A percentile compares a stretch with the other conserved stretches of the same genome.
Evolutionary conservation across 352 stramenopile genomes (phyloP).

Genomic region (Pythium brachiatum): DNA sequence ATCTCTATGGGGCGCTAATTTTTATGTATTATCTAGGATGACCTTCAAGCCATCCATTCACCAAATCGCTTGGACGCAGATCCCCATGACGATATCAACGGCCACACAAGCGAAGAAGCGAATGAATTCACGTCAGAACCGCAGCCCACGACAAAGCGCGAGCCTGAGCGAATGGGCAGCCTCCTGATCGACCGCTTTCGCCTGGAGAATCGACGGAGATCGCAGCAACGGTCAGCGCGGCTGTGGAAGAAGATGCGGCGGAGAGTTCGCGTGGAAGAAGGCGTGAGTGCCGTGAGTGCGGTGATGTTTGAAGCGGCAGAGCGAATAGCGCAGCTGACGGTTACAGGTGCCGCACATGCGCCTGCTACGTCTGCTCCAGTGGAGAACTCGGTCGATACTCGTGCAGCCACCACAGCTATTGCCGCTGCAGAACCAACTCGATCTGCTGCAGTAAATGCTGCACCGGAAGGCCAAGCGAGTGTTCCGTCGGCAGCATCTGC

Average conservation of each 20-base stretch:
- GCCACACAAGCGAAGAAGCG: constrained; percentile 18
- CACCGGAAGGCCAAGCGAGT: background rate
- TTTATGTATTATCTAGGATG: no score
- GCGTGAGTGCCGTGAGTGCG: constrained; percentile 32
- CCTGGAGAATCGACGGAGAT: constrained; percentile 45
- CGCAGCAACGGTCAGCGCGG: constrained; percentile 58
- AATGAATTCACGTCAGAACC: background rate
- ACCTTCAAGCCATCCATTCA: background rate
- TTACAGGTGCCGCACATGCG: background rate
- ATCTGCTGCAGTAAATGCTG: background rate
- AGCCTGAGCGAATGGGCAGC: constrained; percentile 20
- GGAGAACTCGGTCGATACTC: background rate
- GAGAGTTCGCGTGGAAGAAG: constrained; percentile 60
- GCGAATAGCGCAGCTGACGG: constrained; percentile 37
- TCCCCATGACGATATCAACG: constrained; percentile 15
- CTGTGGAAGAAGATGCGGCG: constrained; percentile 56
- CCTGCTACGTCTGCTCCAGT: background rate
- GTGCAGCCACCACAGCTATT: background rate
- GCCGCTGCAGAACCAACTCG: background rate
- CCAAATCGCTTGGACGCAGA: background rate
- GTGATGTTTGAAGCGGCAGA: constrained; percentile 39
- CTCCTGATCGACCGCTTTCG: constrained; percentile 50
- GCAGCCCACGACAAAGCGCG: background rate
- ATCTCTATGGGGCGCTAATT: background rate
- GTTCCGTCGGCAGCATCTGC: background rate